Percentiles rank a stretch among this genome's conserved stretches.
Evolutionary conservation across 2,329 filamentous ascomycete species (phyloP).

Genomic region (Trichoderma oligosporum): DNA sequence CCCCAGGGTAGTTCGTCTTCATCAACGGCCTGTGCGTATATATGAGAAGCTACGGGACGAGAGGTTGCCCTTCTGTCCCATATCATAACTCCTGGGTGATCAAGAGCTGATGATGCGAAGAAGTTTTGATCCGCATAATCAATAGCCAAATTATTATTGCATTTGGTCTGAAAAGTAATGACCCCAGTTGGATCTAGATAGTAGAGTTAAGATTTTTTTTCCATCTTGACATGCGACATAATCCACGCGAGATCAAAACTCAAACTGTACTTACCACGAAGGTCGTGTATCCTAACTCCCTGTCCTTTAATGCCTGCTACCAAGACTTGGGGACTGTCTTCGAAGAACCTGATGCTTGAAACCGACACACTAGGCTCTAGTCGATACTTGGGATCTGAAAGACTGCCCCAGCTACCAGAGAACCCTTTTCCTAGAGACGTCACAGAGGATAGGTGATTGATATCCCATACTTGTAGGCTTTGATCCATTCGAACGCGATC

Average conservation of each 20-base stretch:
- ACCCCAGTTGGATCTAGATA: slow-evolving; percentile 47
- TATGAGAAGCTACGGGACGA: slow-evolving; percentile 49
- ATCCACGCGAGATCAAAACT: slow-evolving; percentile 4
- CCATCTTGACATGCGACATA: neutral
- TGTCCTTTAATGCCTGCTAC: slow-evolving; percentile 73
- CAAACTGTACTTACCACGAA: slow-evolving; percentile 55
- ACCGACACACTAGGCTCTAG: slow-evolving; percentile 69
- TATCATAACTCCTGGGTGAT: slow-evolving; percentile 69
- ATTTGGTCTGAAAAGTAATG: slow-evolving; percentile 61
- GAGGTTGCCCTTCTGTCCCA: slow-evolving; percentile 70
- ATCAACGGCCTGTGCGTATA: slow-evolving; percentile 56
- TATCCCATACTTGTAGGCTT: slow-evolving; percentile 79
- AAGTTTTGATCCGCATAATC: slow-evolving; percentile 79
- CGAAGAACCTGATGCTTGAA: slow-evolving; percentile 78
- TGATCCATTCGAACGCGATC: slow-evolving; percentile 79
- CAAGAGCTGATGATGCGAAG: slow-evolving; percentile 74
- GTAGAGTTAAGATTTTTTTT: neutral
- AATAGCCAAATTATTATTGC: slow-evolving; percentile 69
- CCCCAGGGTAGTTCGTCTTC: slow-evolving; percentile 62
- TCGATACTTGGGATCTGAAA: slow-evolving; percentile 55
- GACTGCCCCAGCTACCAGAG: slow-evolving; percentile 44
- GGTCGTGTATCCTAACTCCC: slow-evolving; percentile 71
- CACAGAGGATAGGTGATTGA: slow-evolving; percentile 57
- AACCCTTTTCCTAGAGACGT: slow-evolving; percentile 49
- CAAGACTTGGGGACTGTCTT: slow-evolving; percentile 69